Conservation (phyloP, 1,284 basidiomycete species). For the Meira miltonrushii region DNA sequence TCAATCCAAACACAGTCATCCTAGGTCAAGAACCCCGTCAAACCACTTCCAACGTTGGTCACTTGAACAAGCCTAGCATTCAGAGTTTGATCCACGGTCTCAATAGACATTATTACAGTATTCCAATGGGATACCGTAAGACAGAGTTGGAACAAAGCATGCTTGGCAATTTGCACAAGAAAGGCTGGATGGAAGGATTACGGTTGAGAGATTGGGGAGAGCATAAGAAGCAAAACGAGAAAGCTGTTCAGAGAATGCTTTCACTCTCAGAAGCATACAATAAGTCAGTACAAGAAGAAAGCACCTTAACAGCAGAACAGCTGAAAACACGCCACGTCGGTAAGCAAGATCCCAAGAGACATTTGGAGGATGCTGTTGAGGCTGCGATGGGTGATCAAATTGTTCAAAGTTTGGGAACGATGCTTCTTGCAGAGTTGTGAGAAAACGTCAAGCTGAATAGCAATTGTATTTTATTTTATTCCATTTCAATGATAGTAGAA, state of each 20-base stretch:
- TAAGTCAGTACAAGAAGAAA: conserved; percentile 51
- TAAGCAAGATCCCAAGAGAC: conserved; percentile 52
- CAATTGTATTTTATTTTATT: no score
- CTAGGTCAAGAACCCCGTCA: conserved; percentile 87
- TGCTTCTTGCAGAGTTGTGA: conserved; percentile 34
- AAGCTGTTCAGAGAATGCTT: conserved; percentile 48
- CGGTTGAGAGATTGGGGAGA: conserved; percentile 47
- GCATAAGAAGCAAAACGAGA: conserved; percentile 48
- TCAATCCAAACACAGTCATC: conserved; percentile 55
- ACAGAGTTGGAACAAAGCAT: conserved; percentile 52
- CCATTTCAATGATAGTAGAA: no score
- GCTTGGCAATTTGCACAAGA: conserved; percentile 52
- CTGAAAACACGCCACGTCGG: conserved; percentile 51
- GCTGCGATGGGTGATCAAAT: conserved; percentile 51
- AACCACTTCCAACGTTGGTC: conserved; percentile 96
- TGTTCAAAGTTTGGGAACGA: conserved; percentile 48
- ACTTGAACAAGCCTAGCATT: conserved; percentile 97
- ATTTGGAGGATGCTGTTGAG: conserved; percentile 51
- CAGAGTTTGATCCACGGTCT: conserved; percentile 60
- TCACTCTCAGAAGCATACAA: conserved; percentile 49
- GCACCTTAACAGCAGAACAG: conserved; percentile 43
- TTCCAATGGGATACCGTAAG: conserved; percentile 51
- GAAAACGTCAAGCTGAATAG: neutral
- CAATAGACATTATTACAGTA: conserved; percentile 52
- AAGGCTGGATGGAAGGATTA: conserved; percentile 50